These are phyloP conservation scores for Epichloe typhina DNA, from an alignment of 2,329 filamentous ascomycete species.

Conservation along the genomic window DNA sequence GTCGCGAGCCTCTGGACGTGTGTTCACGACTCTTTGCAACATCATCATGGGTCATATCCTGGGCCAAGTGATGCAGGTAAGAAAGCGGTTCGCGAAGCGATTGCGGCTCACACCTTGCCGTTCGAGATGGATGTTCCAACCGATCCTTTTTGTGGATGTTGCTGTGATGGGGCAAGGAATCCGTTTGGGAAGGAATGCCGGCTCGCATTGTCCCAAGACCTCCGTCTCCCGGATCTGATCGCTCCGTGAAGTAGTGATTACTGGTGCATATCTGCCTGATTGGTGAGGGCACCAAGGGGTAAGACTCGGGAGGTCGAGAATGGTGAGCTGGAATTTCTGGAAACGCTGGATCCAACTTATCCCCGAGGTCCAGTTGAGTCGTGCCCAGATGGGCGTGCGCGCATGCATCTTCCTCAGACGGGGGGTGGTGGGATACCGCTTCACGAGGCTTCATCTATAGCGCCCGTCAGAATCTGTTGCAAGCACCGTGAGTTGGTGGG, in stretches of 20 bases:
- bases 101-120: not conserved
- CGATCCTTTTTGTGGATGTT: not conserved
- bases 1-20: not conserved
- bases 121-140: not conserved
- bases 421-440: not conserved
- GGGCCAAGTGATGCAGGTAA: not conserved
- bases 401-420: not conserved
- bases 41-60: not conserved
- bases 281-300: too few species aligned
- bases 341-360: not conserved
- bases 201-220: not conserved
- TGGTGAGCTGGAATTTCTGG: too few species aligned
- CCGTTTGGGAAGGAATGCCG: not conserved
- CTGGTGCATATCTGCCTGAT: not conserved
- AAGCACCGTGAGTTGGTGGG: too few species aligned
- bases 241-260: not conserved
- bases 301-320: not conserved
- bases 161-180: not conserved
- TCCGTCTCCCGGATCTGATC: not conserved
- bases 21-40: not conserved
- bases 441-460: conserved; percentile 3
- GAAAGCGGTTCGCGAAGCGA: not conserved
- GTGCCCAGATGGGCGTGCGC: not conserved
- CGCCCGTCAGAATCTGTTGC: not conserved
- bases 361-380: not conserved